Evolutionary conservation across 2,329 filamentous ascomycete species (phyloP), one percentile per base, ranked within the genome.

Genomic region (Fusarium burgessii): DNA sequence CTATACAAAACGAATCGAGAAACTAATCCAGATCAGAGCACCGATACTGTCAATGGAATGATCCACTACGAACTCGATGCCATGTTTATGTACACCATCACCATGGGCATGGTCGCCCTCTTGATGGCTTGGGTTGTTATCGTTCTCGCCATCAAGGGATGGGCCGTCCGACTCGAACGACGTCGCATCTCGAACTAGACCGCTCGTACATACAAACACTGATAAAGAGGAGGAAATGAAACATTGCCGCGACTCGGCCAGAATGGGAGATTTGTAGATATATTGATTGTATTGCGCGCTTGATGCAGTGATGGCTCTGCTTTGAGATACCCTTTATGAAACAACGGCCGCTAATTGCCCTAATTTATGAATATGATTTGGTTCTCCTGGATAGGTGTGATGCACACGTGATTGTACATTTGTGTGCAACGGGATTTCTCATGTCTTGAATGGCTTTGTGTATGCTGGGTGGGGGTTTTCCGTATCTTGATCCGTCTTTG

Each of bases 21-120:
- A 11, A 7, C 58, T 74, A 36, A 72, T 51, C 29, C 13, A 10
- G 27, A 43, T 50, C 67, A 92, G 90, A 92, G 92, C 68, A 88
- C 89, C 60, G 94, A 97, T 77, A 92, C 92, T 0, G 88, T 98
- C 29, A 80, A 85, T 13, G 89, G 90, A n/a, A 93, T 97, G 84
- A 91, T 95, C 65, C 86, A 88, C 61, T 91, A 95, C 77, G 82
- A 90, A 7, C 83, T 97, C 18, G 93, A 97, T 77, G 93, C 93
- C 70, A 98, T 97, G 94, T 96, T 97, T 80, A 89, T 94, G 67
- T 97, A 97, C 81, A 97, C 94, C 0, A 88, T 97, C 36, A 92
- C 90, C 13, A 92, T 97, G 88, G 95, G 95, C 4, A 79, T 97
- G 10, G 93, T 94, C 2, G 92, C 91, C 4, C 85, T 97, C 54